Conservation (phyloP, 345 rosid species). For the Aurinia saxatilis region DNA sequence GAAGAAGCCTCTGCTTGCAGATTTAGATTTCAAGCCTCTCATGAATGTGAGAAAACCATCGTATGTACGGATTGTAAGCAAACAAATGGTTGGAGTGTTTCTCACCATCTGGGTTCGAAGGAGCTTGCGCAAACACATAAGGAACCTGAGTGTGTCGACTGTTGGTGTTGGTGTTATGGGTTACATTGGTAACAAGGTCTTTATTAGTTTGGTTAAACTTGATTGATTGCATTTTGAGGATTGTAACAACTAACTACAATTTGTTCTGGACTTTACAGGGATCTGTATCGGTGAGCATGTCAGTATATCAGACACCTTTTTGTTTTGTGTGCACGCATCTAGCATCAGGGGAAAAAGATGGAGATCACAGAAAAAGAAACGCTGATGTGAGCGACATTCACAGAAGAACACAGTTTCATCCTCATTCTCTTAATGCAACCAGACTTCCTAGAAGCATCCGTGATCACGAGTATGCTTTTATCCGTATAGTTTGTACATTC, state of each 20-base stretch:
- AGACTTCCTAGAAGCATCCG: slow-evolving; percentile 56
- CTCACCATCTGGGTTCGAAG: slow-evolving; percentile 84
- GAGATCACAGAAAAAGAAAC: slow-evolving; percentile 75
- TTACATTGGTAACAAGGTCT: slow-evolving; percentile 94
- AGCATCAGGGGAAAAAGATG: slow-evolving; percentile 85
- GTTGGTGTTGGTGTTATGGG: slow-evolving; percentile 97
- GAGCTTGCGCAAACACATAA: slow-evolving; percentile 80
- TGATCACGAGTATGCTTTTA: slow-evolving; percentile 80
- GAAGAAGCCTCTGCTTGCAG: slow-evolving; percentile 12
- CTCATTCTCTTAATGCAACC: slow-evolving; percentile 29
- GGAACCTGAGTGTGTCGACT: slow-evolving; percentile 70
- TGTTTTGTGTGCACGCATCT: slow-evolving; percentile 85
- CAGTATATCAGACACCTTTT: slow-evolving; percentile 80
- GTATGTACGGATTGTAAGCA: slow-evolving; percentile 73
- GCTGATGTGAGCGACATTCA: slow-evolving; percentile 75
- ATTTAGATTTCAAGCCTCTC: slow-evolving; percentile 27
- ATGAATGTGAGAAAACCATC: slow-evolving; percentile 54
- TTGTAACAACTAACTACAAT: neutral
- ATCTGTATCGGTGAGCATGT: slow-evolving; percentile 87
- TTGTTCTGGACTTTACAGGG: slow-evolving; percentile 49
- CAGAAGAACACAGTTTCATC: slow-evolving; percentile 61
- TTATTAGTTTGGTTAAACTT: neutral
- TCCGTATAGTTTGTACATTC: too few relatives aligned
- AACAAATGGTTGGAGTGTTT: slow-evolving; percentile 94
- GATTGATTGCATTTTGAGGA: neutral